These are phyloP conservation scores for Candida sphagnicola DNA, from an alignment of 805 yeast species.

Conservation along the genomic window DNA sequence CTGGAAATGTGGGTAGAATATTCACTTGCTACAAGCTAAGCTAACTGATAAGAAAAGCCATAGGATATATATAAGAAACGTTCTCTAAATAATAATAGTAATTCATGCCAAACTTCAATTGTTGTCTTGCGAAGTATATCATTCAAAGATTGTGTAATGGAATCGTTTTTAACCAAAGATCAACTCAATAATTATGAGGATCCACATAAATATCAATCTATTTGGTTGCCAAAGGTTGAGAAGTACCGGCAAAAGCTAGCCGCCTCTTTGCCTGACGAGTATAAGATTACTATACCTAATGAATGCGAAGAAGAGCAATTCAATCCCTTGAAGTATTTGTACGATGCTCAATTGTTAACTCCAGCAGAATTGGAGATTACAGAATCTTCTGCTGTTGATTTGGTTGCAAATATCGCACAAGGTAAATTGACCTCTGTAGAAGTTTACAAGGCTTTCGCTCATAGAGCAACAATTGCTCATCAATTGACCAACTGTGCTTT, in stretches of 20 bases:
- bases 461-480: constrained; percentile 38
- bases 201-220: constrained; percentile 33
- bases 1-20: too few species aligned
- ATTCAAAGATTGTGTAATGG: constrained; percentile 1
- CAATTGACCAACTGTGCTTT: constrained; percentile 43
- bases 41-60: too few species aligned
- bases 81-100: too few species aligned
- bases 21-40: too few species aligned
- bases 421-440: constrained; percentile 33
- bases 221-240: constrained; percentile 46
- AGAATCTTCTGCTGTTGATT: constrained; percentile 25
- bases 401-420: constrained; percentile 25
- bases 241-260: constrained; percentile 30
- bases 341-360: constrained; percentile 29
- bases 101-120: too few species aligned
- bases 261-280: constrained; percentile 26
- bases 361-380: constrained; percentile 34
- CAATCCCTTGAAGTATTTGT: constrained; percentile 33
- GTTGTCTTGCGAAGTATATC: too few species aligned
- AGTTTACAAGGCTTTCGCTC: constrained; percentile 39
- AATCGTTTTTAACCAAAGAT: constrained; percentile 28
- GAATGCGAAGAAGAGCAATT: constrained; percentile 19
- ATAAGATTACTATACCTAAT: constrained; percentile 25
- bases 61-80: too few species aligned
- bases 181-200: constrained; percentile 33